Evolutionary conservation across 73 alveolate genomes (phyloP).

Genomic region (Halteria grandinella): DNA sequence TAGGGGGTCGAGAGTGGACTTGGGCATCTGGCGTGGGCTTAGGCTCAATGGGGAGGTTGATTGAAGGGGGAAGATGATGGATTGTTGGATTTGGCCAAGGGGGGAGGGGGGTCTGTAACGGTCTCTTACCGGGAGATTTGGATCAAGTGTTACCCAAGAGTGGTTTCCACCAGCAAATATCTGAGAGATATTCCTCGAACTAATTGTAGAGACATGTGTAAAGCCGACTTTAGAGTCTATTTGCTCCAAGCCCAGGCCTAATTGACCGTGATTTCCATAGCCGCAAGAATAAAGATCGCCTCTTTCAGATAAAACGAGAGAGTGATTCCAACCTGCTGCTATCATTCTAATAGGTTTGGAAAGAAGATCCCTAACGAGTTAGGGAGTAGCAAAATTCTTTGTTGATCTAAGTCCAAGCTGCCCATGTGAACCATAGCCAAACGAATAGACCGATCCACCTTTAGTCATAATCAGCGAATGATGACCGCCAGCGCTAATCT

Average conservation of each 20-base stretch:
- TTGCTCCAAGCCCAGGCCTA: too few species aligned
- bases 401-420: slow-evolving; percentile 91
- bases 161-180: slow-evolving; percentile 98
- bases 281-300: slow-evolving; percentile 95
- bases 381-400: slow-evolving; percentile 85
- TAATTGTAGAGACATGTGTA: slow-evolving; percentile 1
- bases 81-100: neutral
- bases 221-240: too few species aligned
- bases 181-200: slow-evolving; percentile 78
- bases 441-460: slow-evolving; percentile 91
- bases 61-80: neutral
- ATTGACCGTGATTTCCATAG: slow-evolving; percentile 91
- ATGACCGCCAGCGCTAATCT: slow-evolving; percentile 98
- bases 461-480: slow-evolving; percentile 89
- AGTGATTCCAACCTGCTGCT: slow-evolving; percentile 99
- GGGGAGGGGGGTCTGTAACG: slow-evolving; percentile 62
- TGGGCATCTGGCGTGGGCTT: neutral
- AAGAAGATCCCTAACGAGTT: slow-evolving; percentile 84
- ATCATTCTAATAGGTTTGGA: slow-evolving; percentile 76
- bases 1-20: too few species aligned
- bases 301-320: slow-evolving; percentile 84
- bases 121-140: slow-evolving; percentile 83
- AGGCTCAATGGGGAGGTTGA: too few species aligned
- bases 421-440: slow-evolving; percentile 98
- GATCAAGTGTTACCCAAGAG: slow-evolving; percentile 96